Evolutionary conservation across 2,329 filamentous ascomycete genomes (phyloP).

Genomic region (Xylaria polymorpha): DNA sequence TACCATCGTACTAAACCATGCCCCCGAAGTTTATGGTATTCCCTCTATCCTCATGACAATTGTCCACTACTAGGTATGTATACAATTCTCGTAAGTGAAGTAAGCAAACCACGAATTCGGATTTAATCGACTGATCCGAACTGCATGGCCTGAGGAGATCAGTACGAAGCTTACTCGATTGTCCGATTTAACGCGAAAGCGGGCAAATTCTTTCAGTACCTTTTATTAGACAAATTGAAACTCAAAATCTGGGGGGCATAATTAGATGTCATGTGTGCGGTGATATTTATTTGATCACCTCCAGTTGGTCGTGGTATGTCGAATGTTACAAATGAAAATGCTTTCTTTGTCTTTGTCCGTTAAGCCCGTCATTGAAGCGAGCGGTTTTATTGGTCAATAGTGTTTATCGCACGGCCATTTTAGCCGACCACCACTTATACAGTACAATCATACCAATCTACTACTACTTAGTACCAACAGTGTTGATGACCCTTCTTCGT

Average conservation of each 20-base stretch:
- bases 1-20: too few species aligned
- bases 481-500: background rate
- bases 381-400: background rate
- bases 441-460: background rate
- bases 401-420: constrained; percentile 1
- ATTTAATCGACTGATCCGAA: background rate
- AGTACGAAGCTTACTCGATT: background rate
- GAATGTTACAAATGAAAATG: too few species aligned
- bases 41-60: background rate
- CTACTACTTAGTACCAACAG: background rate
- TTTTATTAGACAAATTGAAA: too few species aligned
- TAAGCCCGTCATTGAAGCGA: background rate
- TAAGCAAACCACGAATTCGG: background rate
- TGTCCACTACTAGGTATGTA: background rate
- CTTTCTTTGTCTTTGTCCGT: background rate
- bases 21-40: background rate
- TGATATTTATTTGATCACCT: too few species aligned
- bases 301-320: too few species aligned
- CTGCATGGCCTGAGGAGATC: background rate
- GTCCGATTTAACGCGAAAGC: background rate
- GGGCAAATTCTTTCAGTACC: background rate
- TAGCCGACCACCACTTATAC: constrained; percentile 4
- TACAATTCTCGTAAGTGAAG: background rate
- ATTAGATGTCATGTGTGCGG: too few species aligned
- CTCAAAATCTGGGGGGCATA: too few species aligned